Evolutionary conservation across 73 alveolate genomes (phyloP).

Genomic region (Stentor roeselii): DNA sequence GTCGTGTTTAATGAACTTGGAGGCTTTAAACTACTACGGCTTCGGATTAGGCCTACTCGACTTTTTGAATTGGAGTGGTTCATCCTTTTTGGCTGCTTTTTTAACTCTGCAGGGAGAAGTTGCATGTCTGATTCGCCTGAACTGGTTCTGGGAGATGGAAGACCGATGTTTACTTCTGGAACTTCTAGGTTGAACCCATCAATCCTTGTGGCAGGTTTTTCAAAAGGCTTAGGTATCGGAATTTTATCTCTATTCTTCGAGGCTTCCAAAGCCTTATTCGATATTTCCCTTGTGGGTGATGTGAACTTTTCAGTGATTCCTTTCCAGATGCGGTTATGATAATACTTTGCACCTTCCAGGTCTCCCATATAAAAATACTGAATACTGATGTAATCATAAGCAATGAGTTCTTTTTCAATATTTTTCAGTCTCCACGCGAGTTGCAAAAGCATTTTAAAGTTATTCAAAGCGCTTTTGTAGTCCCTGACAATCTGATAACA

Average conservation of each 20-base stretch:
- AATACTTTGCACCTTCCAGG: constrained; percentile 44
- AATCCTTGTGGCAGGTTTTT: background rate
- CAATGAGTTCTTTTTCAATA: constrained; percentile 47
- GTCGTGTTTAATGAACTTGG: background rate
- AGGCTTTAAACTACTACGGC: too few species aligned
- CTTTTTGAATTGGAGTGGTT: too few species aligned
- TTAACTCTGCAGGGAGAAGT: background rate
- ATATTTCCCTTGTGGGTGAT: constrained; percentile 44
- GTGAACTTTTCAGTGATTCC: constrained; percentile 46
- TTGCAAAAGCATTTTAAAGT: constrained; percentile 41
- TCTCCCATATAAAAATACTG: constrained; percentile 58
- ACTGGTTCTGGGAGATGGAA: constrained; percentile 23
- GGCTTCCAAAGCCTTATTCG: constrained; percentile 16
- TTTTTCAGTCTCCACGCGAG: constrained; percentile 51
- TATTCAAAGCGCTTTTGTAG: constrained; percentile 42
- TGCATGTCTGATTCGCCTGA: background rate
- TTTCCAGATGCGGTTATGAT: constrained; percentile 47
- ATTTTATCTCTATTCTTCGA: background rate
- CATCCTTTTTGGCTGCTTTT: too few species aligned
- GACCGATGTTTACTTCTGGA: background rate
- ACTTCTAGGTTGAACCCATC: background rate
- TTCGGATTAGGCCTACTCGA: too few species aligned
- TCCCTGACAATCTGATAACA: constrained; percentile 38
- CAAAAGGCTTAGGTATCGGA: background rate
- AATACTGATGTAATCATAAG: constrained; percentile 48